phyloP scores from a whole-genome alignment of 345 rosid genomes.

The Lumnitzera littorea region DNA sequence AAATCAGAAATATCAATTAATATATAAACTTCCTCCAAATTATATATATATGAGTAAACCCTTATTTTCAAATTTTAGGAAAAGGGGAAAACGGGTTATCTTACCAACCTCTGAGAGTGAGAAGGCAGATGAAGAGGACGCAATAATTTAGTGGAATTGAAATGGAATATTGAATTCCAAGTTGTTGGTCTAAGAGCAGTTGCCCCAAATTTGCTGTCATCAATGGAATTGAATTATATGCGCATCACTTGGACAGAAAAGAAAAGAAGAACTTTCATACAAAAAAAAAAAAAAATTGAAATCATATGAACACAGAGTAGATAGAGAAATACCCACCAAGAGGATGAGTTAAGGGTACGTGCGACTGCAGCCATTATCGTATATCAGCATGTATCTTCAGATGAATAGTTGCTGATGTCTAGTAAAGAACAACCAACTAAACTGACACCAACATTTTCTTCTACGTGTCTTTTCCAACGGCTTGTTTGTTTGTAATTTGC shows the following conservation, averaged over 20 bases:
- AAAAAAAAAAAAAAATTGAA: background rate
- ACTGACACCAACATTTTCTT: too few relatives aligned
- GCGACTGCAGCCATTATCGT: too few relatives aligned
- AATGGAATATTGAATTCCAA: slow-evolving; percentile 8
- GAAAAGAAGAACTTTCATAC: background rate
- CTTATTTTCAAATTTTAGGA: background rate
- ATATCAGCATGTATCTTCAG: too few relatives aligned
- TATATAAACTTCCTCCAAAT: slow-evolving; percentile 4
- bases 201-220: slow-evolving; percentile 33
- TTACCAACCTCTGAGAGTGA: slow-evolving; percentile 35
- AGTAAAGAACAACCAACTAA: too few relatives aligned
- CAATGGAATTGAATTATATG: background rate
- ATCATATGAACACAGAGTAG: background rate
- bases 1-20: slow-evolving; percentile 3
- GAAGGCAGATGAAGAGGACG: slow-evolving; percentile 8
- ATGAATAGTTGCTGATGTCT: too few relatives aligned
- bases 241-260: background rate
- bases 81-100: background rate
- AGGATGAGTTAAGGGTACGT: slow-evolving; percentile 22
- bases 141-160: background rate
- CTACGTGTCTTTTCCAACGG: too few relatives aligned
- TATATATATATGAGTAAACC: background rate
- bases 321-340: slow-evolving; percentile 30
- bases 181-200: slow-evolving; percentile 15
- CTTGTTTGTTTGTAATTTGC: too few relatives aligned